Conservation (phyloP, 1,284 basidiomycete genomes). For the Austroboletus niveus region DNA sequence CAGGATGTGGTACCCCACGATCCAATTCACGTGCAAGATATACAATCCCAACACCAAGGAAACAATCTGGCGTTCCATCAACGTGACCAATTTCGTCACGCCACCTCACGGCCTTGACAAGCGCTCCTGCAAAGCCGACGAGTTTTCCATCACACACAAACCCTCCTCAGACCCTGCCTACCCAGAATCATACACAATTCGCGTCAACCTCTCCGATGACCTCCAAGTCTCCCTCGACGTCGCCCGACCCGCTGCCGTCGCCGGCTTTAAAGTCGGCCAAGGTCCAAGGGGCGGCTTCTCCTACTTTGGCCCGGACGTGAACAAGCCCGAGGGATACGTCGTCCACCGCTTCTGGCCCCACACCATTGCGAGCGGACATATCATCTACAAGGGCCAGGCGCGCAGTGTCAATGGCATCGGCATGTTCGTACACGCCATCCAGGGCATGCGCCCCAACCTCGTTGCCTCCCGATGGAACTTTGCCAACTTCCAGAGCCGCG, state of each 20-base stretch:
- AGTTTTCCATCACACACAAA: conserved; percentile 82
- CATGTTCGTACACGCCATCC: conserved; percentile 95
- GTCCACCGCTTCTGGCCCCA: conserved; percentile 93
- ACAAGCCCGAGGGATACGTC: conserved; percentile 84
- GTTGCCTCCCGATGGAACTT: conserved; percentile 97
- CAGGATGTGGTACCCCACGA: conserved; percentile 89
- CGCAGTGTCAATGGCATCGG: conserved; percentile 73
- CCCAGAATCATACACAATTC: conserved; percentile 78
- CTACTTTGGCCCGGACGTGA: conserved; percentile 79
- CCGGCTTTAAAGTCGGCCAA: conserved; percentile 91
- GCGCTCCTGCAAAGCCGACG: conserved; percentile 85
- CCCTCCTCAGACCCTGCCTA: conserved; percentile 60
- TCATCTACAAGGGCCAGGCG: conserved; percentile 74
- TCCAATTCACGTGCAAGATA: conserved; percentile 95
- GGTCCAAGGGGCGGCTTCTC: conserved; percentile 88
- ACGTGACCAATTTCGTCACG: conserved; percentile 81
- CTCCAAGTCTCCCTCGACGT: conserved; percentile 81
- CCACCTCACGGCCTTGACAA: conserved; percentile 78
- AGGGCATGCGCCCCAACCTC: conserved; percentile 96
- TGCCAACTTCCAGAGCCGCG: conserved; percentile 78
- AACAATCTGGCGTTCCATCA: conserved; percentile 86
- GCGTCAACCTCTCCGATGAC: conserved; percentile 77
- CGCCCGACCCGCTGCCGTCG: conserved; percentile 63
- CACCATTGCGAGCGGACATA: conserved; percentile 61
- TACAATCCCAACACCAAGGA: conserved; percentile 81